Evolutionary conservation across 2,329 filamentous ascomycete genomes (phyloP).

Genomic region (Dothidotthia symphoricarpi): DNA sequence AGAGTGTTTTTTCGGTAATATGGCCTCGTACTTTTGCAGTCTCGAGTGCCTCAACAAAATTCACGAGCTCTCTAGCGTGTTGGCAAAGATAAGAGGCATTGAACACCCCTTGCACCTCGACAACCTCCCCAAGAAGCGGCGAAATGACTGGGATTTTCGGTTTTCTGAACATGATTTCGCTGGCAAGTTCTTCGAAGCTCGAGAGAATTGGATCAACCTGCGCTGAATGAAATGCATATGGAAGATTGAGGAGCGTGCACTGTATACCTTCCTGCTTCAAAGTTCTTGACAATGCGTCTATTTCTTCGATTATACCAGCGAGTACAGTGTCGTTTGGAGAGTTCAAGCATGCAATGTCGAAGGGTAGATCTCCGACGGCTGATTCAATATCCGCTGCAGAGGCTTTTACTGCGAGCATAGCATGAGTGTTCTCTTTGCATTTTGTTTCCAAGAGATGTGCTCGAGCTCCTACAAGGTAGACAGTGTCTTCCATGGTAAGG

Average conservation of each 20-base stretch:
- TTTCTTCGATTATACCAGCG: not conserved
- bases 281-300: not conserved
- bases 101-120: constrained; percentile 36
- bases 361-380: too few species aligned
- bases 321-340: constrained; percentile 8
- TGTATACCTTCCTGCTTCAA: too few species aligned
- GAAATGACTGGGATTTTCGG: too few species aligned
- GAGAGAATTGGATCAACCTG: too few species aligned
- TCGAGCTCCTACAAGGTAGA: constrained; percentile 38
- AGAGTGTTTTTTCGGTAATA: constrained; percentile 39
- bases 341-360: too few species aligned
- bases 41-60: constrained; percentile 45
- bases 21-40: constrained; percentile 31
- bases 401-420: constrained; percentile 30
- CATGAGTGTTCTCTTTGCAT: constrained; percentile 20
- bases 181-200: too few species aligned
- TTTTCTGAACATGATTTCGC: too few species aligned
- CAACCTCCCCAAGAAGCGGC: constrained; percentile 45
- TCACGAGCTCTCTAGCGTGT: constrained; percentile 10
- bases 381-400: constrained; percentile 5
- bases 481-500: constrained; percentile 28
- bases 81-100: constrained; percentile 40
- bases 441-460: constrained; percentile 30
- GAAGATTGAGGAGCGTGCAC: too few species aligned
- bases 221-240: too few species aligned